phyloP scores from a whole-genome alignment of 2,329 filamentous ascomycete genomes.

The Colletotrichum falcatum region DNA sequence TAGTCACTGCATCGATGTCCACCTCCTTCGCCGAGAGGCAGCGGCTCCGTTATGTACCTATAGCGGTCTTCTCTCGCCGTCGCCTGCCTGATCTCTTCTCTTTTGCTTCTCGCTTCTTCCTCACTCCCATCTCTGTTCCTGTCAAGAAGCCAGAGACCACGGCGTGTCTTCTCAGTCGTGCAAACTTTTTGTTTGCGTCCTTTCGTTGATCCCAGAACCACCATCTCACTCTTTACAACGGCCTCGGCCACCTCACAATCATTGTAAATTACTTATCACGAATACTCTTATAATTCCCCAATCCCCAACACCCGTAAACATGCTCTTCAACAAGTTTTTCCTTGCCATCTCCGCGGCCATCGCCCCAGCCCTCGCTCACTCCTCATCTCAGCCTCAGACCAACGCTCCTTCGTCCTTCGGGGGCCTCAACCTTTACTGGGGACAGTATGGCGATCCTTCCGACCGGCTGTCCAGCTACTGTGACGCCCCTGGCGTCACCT shows the following conservation, averaged over 20 bases:
- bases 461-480: conserved; percentile 52
- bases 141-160: conserved; percentile 40
- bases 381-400: conserved; percentile 1
- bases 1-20: conserved; percentile 15
- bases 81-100: not conserved
- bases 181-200: conserved; percentile 45
- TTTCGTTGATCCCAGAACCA: conserved; percentile 51
- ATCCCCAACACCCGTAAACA: conserved; percentile 20
- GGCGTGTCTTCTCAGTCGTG: conserved; percentile 36
- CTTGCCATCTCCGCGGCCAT: conserved; percentile 45
- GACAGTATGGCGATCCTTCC: conserved; percentile 47
- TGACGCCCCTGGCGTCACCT: conserved; percentile 51
- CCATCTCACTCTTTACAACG: conserved; percentile 49
- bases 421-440: conserved; percentile 57
- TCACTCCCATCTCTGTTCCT: conserved; percentile 26
- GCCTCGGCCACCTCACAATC: conserved; percentile 52
- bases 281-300: conserved; percentile 39
- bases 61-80: not conserved
- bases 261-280: conserved; percentile 39
- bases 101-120: conserved; percentile 1
- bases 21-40: not conserved
- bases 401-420: conserved; percentile 43
- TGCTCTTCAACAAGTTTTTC: conserved; percentile 46
- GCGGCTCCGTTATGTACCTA: conserved; percentile 31
- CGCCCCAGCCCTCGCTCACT: conserved; percentile 37